Percentiles rank a stretch among this genome's conserved stretches.
Evolutionary conservation across 306 rosid genomes (phyloP).

Genomic region (Trifolium subterraneum): DNA sequence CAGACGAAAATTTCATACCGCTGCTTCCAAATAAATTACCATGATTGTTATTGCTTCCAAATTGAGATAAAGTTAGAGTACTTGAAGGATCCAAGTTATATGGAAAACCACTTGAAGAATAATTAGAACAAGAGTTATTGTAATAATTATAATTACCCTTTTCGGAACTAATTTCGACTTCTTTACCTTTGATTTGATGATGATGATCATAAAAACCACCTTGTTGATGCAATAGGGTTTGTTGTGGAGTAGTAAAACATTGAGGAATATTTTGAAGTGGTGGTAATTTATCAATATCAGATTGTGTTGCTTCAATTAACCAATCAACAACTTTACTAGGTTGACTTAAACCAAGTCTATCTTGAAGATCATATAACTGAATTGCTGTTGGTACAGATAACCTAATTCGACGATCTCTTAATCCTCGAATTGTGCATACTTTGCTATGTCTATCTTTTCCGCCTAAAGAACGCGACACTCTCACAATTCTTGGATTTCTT

Average conservation of each 20-base stretch:
- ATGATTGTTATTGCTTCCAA: conserved; percentile 68
- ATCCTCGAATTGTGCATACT: conserved; percentile 82
- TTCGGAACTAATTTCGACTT: background rate
- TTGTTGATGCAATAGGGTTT: conserved; percentile 40
- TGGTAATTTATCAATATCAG: conserved; percentile 83
- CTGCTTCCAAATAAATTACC: conserved; percentile 48
- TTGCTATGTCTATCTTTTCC: conserved; percentile 98
- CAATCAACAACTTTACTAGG: conserved; percentile 95
- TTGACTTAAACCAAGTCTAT: conserved; percentile 71
- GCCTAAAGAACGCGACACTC: conserved; percentile 84
- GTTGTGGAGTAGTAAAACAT: conserved; percentile 49
- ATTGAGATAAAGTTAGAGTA: conserved; percentile 63
- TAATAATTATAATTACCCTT: background rate
- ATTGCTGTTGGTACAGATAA: conserved; percentile 86
- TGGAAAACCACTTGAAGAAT: background rate
- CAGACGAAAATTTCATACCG: conserved; percentile 40
- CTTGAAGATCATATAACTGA: conserved; percentile 85
- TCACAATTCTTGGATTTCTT: conserved; percentile 81
- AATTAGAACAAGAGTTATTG: background rate
- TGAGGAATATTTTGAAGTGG: conserved; percentile 71
- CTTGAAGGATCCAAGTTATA: conserved; percentile 51
- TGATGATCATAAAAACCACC: background rate
- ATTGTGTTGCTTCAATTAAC: conserved; percentile 69
- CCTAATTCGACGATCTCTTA: conserved; percentile 82
- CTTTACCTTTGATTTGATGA: background rate